Evolutionary conservation across 345 rosid species (phyloP), one percentile per base, ranked within the genome.

Genomic region (Eutrema heterophyllum): DNA sequence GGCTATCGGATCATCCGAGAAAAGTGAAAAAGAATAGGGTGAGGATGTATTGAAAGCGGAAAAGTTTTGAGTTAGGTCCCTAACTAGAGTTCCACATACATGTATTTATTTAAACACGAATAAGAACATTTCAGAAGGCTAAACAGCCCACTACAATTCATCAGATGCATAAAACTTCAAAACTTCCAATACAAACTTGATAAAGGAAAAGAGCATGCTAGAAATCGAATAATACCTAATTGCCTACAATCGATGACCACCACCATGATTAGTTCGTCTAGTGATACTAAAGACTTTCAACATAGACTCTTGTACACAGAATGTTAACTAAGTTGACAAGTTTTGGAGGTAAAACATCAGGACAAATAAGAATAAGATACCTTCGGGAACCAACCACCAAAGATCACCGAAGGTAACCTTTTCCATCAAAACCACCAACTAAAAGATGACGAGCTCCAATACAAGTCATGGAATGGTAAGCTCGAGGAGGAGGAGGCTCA

Each of bases 341-440:
- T n/a, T n/a, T 27, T 27, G 29, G 29, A 27, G 29, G 29, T 27
- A 27, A 27, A 27, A 27, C 1, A 27, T 27, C 36, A 63, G 71
- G n/a, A 48, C 12, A 29, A 60, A 55, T 54, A 62, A 43, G 49
- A 40, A 44, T 58, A 33, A 49, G 33, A 50, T 85, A 95, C 98
- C 99, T 90, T 92, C 98, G 4, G 96, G 87, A 75, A 86, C 98
- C 86, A 92, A 67, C 97, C 98, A 95, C 99, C 98, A 95, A 8
- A 92, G 55, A 87, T 95, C 98, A 57, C 89, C 97, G 63, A 82
- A 95, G 39, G 97, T 92, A n/a, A n/a, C n/a, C 26, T 81, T 95
- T 95, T 74, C 99, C 99, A 86, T 95, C 97, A 52, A 87, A 88
- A 68, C 99, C 98, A 72, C 99, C 99, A 84, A 92, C 67, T 80